Conservation (phyloP, 768 basidiomycete species). For the Erythrobasidium yunnanense region DNA sequence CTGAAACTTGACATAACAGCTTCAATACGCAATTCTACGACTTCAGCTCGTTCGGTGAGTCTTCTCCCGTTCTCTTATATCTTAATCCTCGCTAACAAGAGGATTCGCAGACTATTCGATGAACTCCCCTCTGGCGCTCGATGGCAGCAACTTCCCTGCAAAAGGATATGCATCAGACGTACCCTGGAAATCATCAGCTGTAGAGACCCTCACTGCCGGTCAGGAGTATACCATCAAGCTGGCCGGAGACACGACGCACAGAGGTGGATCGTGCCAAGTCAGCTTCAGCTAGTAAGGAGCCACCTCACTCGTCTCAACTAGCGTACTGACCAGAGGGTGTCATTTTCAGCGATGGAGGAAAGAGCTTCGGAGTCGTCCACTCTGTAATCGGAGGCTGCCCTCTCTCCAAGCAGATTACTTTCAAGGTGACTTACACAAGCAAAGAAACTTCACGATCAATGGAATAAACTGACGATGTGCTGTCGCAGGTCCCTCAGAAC, state of each 20-base stretch:
- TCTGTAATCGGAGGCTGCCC: conserved; percentile 22
- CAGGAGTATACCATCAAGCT: background rate
- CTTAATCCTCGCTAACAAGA: no score
- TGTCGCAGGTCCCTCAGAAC: conserved; percentile 7
- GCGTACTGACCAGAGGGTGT: background rate
- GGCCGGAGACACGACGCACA: background rate
- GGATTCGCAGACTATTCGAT: no score
- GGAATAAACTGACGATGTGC: no score
- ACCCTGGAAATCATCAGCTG: background rate
- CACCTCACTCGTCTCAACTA: background rate
- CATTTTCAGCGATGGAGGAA: conserved; percentile 18
- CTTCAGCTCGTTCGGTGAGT: no score
- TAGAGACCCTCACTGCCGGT: background rate
- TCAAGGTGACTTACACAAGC: no score
- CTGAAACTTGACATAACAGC: no score
- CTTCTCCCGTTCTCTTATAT: no score
- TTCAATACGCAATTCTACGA: no score
- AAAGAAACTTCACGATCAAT: background rate
- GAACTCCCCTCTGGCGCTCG: no score
- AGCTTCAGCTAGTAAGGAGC: background rate
- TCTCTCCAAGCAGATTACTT: background rate
- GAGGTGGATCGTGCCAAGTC: conserved; percentile 12
- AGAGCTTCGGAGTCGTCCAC: conserved; percentile 4
- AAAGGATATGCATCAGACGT: conserved; percentile 5
- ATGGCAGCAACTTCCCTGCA: conserved; percentile 8